Evolutionary conservation across 768 basidiomycete genomes (phyloP).

Genomic region (Russula earlei): DNA sequence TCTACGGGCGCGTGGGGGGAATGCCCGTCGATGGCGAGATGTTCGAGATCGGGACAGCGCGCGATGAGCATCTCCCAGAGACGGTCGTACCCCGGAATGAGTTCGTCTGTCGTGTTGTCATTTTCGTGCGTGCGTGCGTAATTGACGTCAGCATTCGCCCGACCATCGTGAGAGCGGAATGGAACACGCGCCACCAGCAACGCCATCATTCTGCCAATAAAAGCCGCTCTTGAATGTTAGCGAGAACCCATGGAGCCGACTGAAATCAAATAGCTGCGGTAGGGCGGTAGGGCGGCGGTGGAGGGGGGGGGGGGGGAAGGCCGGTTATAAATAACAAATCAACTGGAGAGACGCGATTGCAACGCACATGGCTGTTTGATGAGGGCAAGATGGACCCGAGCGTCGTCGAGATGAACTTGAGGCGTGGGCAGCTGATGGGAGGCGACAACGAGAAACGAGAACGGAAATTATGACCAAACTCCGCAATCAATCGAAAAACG

Average conservation of each 20-base stretch:
- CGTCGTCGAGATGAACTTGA: slow-evolving; percentile 52
- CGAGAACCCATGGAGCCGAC: slow-evolving; percentile 51
- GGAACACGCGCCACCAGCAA: slow-evolving; percentile 42
- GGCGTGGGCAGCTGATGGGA: slow-evolving; percentile 47
- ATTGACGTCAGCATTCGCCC: background rate
- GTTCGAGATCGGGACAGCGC: slow-evolving; percentile 56
- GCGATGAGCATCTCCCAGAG: slow-evolving; percentile 67
- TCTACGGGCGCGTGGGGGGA: slow-evolving; percentile 45
- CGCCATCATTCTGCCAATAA: slow-evolving; percentile 48
- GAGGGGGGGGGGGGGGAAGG: background rate
- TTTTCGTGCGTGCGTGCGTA: background rate
- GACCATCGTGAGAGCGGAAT: background rate
- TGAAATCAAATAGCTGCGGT: slow-evolving; percentile 72
- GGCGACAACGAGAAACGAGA: background rate
- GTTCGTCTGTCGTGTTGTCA: slow-evolving; percentile 34
- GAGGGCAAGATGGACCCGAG: slow-evolving; percentile 52
- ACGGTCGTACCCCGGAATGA: slow-evolving; percentile 35
- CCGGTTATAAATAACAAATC: too few relatives aligned
- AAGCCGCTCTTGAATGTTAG: slow-evolving; percentile 52
- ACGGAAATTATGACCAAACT: too few relatives aligned
- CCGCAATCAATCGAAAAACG: too few relatives aligned
- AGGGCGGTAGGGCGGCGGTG: too few relatives aligned
- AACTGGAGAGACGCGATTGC: background rate
- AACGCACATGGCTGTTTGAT: slow-evolving; percentile 53
- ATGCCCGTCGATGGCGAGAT: slow-evolving; percentile 47